phyloP scores from a whole-genome alignment of 2,329 filamentous ascomycete species.

The Ophioceras dolichostomum region DNA sequence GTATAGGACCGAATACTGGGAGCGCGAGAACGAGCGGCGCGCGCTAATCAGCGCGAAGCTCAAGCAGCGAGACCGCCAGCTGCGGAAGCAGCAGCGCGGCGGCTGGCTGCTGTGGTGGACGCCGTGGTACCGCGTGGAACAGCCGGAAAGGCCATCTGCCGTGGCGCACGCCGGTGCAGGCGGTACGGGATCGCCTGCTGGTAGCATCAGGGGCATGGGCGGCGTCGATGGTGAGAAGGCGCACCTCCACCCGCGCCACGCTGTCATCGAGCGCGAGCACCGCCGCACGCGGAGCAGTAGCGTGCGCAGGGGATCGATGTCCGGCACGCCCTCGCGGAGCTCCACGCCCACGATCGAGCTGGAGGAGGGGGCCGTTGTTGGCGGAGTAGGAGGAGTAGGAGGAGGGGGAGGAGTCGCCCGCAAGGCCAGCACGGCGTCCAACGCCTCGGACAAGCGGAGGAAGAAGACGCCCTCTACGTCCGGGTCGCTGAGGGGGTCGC shows the following conservation, averaged over 20 bases:
- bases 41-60: conserved; percentile 59
- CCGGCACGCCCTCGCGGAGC: conserved; percentile 33
- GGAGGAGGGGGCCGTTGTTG: conserved; percentile 21
- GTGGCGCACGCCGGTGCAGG: no score
- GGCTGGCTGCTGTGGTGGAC: conserved; percentile 85
- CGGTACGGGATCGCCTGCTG: no score
- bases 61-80: conserved; percentile 52
- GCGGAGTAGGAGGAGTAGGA: no score
- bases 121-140: conserved; percentile 41
- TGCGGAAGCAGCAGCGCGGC: conserved; percentile 55
- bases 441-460: conserved; percentile 34
- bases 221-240: conserved; percentile 13
- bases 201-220: conserved; percentile 3
- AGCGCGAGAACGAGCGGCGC: conserved; percentile 85
- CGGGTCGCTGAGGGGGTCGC: conserved; percentile 11
- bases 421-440: conserved; percentile 34
- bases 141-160: conserved; percentile 3
- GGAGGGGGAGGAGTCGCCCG: conserved; percentile 21
- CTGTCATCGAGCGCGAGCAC: conserved; percentile 28
- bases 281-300: conserved; percentile 38
- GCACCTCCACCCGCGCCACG: conserved; percentile 28
- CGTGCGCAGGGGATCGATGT: conserved; percentile 37
- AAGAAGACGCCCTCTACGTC: conserved; percentile 32
- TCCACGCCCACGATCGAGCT: conserved; percentile 34
- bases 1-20: conserved; percentile 92